Evolutionary conservation across 768 basidiomycete species (phyloP), one percentile per base, ranked within the genome.

Genomic region (Boletus sp.): DNA sequence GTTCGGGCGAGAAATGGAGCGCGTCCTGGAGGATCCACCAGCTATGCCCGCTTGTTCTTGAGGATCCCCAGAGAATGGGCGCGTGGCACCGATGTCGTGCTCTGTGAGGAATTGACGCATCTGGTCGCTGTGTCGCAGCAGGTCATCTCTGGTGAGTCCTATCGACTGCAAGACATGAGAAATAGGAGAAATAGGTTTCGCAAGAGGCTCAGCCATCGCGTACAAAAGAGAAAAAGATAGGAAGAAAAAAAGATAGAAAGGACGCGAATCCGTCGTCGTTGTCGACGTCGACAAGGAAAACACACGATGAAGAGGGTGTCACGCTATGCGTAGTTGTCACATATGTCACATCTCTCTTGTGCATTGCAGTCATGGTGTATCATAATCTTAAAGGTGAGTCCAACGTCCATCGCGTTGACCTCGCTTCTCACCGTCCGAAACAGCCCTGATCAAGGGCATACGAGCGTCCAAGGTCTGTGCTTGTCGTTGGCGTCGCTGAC

Each of bases 361-460:
- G 27, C 17, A 17, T 10, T 37, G 52, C 56, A 50, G 58, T 39
- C 63, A 90, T 90, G 88, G 85, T 87, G 57, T 88, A 90, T 68
- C 83, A 90, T 64, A 93, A 93, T 77, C 82, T 93, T 66, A 93
- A 93, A 77, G 87, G 90, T 86, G 63, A 58, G 75, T 51, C 27
- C 50, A 52, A 37, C 42, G 30, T 27, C 25, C 25, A 47, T 52
- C 42, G 41, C 19, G 39, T 47, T 40, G 39, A 35, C 44, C 23
- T 50, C 55, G 44, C 25, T 25, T 32, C 51, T 82, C 47, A 63
- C 50, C n/a, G 33, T 40, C 34, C 21, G 33, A 49, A 17, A 51
- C 23, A 95, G 95, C 95, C 64, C 81, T 98, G 63, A 98, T 98
- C 78, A 98, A 98, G 83, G 94, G 93, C 53, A 96, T 98, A 74